A percentile compares a stretch with the other conserved stretches of the same genome.
Evolutionary conservation across 2,329 filamentous ascomycete genomes (phyloP).

Genomic region (Sarocladiaceae sp.): DNA sequence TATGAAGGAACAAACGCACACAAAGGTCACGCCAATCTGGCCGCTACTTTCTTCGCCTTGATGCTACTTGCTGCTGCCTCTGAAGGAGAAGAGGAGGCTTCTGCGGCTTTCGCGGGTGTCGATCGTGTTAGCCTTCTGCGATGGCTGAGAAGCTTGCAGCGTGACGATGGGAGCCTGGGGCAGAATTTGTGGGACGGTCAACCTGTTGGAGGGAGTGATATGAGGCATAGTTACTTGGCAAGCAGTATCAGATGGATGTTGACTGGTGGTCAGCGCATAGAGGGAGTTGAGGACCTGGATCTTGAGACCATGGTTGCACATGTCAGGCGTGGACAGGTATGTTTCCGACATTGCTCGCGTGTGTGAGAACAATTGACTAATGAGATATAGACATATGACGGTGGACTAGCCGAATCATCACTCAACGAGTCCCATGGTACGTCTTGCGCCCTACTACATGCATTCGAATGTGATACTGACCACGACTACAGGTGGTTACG

Average conservation of each 20-base stretch:
- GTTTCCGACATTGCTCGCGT: background rate
- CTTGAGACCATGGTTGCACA: conserved; percentile 65
- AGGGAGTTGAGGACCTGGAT: conserved; percentile 67
- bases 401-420: conserved; percentile 74
- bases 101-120: conserved; percentile 56
- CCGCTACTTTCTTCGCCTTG: conserved; percentile 86
- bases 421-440: conserved; percentile 81
- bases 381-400: conserved; percentile 68
- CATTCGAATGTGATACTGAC: conserved; percentile 9
- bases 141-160: conserved; percentile 76
- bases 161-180: conserved; percentile 84
- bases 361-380: background rate
- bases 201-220: conserved; percentile 76
- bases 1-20: conserved; percentile 36
- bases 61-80: conserved; percentile 58
- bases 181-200: conserved; percentile 62
- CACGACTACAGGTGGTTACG: conserved; percentile 69
- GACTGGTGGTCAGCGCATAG: conserved; percentile 45
- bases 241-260: conserved; percentile 79
- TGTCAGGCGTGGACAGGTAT: conserved; percentile 59
- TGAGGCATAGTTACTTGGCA: conserved; percentile 84
- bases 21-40: conserved; percentile 61
- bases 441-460: conserved; percentile 29
- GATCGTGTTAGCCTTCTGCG: conserved; percentile 61
- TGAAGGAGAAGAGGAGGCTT: conserved; percentile 32